Conservation (phyloP, 306 rosid species). For the Comarum palustre region DNA sequence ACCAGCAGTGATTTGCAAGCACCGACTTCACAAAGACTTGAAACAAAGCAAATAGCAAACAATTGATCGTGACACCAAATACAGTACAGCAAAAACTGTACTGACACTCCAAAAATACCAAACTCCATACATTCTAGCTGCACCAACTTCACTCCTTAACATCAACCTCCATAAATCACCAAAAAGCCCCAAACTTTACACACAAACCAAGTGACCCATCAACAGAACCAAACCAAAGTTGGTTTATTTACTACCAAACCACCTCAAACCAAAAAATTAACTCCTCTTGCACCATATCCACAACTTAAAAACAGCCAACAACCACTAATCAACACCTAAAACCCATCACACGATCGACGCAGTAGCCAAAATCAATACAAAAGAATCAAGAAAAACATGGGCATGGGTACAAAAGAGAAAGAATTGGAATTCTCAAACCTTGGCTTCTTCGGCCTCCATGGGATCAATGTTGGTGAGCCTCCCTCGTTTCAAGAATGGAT, state of each 20-base stretch:
- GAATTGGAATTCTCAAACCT: constrained; percentile 30
- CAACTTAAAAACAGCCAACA: not conserved
- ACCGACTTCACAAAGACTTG: not conserved
- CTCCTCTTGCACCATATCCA: constrained; percentile 14
- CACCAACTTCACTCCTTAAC: not conserved
- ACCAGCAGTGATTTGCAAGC: not conserved
- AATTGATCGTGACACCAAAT: not conserved
- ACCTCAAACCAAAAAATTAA: not conserved
- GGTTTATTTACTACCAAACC: not conserved
- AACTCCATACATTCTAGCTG: not conserved
- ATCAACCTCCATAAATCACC: not conserved
- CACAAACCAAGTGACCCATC: not conserved
- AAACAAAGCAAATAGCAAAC: not conserved
- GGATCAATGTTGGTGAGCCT: constrained; percentile 39
- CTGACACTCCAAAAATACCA: not conserved
- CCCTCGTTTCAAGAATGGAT: constrained; percentile 50
- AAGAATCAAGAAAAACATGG: not conserved
- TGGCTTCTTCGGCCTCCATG: constrained; percentile 54
- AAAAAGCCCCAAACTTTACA: not conserved
- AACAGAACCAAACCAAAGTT: not conserved
- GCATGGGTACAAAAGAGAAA: not conserved
- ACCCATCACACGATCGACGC: constrained; percentile 24
- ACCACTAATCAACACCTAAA: constrained; percentile 8
- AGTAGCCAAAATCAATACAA: constrained; percentile 16
- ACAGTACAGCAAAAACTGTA: not conserved